Percentiles rank a stretch among this genome's conserved stretches.
phyloP scores from a whole-genome alignment of 345 rosid species.

The Arabidopsis arenosa region DNA sequence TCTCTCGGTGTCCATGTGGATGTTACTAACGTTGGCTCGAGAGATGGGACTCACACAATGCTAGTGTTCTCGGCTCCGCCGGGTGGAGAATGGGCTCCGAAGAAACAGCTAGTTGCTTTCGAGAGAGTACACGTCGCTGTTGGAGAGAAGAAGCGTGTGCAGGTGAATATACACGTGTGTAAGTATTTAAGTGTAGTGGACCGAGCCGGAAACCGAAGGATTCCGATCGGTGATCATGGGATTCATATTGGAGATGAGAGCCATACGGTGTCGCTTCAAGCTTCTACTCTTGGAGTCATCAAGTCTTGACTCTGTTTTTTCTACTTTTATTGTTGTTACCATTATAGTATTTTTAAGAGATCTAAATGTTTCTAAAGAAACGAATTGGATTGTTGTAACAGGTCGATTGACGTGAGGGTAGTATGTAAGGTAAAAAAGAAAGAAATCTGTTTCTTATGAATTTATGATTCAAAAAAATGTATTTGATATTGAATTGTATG shows the following conservation, averaged over 20 bases:
- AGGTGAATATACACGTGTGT: conserved; percentile 78
- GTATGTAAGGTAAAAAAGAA: neutral
- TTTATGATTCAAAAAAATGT: conserved; percentile 12
- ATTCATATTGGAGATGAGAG: conserved; percentile 67
- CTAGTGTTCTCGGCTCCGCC: conserved; percentile 78
- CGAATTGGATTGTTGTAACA: conserved; percentile 27
- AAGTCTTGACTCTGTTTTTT: conserved; percentile 47
- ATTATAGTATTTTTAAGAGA: conserved; percentile 1
- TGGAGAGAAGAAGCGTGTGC: conserved; percentile 54
- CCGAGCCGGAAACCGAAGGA: conserved; percentile 73
- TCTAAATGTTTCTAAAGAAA: neutral
- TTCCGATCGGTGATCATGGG: conserved; percentile 77
- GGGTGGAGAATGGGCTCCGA: conserved; percentile 68
- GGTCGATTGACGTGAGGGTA: conserved; percentile 11
- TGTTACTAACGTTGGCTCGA: conserved; percentile 65
- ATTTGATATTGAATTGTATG: conserved; percentile 5
- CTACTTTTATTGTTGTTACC: neutral
- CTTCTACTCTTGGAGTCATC: conserved; percentile 57
- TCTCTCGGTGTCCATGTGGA: conserved; percentile 68
- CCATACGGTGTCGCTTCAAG: conserved; percentile 73
- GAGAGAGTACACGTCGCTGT: conserved; percentile 65
- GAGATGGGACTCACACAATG: conserved; percentile 69
- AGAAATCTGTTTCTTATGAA: conserved; percentile 16
- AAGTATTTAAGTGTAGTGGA: conserved; percentile 86
- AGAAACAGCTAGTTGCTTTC: conserved; percentile 76